Base-by-base conservation (phyloP, 345 rosid genomes). In the Pelargonium nanum region DNA sequence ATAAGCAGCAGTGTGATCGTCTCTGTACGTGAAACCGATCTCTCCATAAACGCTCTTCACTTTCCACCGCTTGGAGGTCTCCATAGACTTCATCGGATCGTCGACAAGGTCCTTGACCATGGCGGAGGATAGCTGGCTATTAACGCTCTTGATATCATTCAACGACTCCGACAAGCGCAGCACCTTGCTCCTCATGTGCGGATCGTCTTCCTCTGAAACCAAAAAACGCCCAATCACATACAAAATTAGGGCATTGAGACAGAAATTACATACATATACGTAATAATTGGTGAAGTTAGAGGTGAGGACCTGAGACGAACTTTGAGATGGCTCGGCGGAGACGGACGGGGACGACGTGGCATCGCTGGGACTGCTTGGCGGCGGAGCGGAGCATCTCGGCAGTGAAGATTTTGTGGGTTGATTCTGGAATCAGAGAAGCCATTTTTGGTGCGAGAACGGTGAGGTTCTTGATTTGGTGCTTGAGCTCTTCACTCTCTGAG, bases 261-360 rank as follows among this genome's bases (percentile, higher is more conserved):
- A 55, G 22, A 7, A 26, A n/a, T 5, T 3, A 0, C 26, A 52
- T 4, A 26, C 12, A 55, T 0, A 22, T n/a, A 58, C 17, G 22
- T 23, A 1, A 2, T 8, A 0, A 54, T 54, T 21, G n/a, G 19
- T 4, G 13, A 34, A 48, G 20, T 24, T 22, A 17, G 22, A 51
- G 16, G 6, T 21, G 15, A 25, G 22, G 30, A 80, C 96, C 97
- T 62, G 85, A 86, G 66, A 93, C 78, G 72, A 81, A 86, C 69
- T 68, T 83, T 69, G 87, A 84, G 52, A 93, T 93, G 34, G 99
- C 99, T 40, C 90, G 83, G 58, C 94, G 91, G 69, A 93, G 99
- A 61, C 83, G 78, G 55, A 81, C 94, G 54, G 96, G 96, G 45
- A 87, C 77, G 28, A 77, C 57, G 60, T 80, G 90, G 72, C 94